Conservation (phyloP, 371 early-diverging fungal genomes). For the Mortierella sp. region DNA sequence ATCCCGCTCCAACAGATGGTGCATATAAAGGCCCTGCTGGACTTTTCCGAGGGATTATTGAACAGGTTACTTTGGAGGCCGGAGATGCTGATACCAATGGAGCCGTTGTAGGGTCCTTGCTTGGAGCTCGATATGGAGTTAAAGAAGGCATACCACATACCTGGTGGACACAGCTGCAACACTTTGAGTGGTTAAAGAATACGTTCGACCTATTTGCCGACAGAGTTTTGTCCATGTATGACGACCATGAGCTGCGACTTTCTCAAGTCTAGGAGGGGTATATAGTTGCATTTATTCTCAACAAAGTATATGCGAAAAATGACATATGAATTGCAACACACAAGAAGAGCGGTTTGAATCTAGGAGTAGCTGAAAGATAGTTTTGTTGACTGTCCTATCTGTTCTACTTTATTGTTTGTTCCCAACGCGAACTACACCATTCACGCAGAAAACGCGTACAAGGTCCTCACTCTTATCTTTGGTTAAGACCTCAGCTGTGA, state of each 20-base stretch:
- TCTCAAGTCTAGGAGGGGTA: not conserved
- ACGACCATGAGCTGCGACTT: constrained; percentile 11
- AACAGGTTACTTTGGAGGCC: constrained; percentile 68
- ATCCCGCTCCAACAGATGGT: constrained; percentile 13
- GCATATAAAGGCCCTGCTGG: constrained; percentile 40
- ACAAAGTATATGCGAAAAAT: not conserved
- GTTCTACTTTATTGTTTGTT: not conserved
- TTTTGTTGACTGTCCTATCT: not conserved
- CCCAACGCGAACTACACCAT: not conserved
- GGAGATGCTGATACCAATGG: constrained; percentile 79
- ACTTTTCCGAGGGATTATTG: constrained; percentile 33
- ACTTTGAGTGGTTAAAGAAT: constrained; percentile 67
- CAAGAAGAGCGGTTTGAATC: not conserved
- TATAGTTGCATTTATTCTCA: constrained; percentile 1
- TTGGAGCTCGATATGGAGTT: constrained; percentile 72
- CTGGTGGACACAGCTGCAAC: constrained; percentile 59
- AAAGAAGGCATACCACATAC: constrained; percentile 45
- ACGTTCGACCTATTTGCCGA: constrained; percentile 62
- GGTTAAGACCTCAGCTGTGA: not conserved
- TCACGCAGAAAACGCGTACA: constrained; percentile 10
- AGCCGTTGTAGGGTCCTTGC: constrained; percentile 71
- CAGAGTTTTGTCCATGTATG: constrained; percentile 36
- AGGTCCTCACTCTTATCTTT: not conserved
- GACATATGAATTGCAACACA: no score
- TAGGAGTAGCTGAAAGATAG: not conserved